These are phyloP conservation scores for Claviceps africana DNA, from an alignment of 2,329 filamentous ascomycete genomes.

Conservation along the genomic window DNA sequence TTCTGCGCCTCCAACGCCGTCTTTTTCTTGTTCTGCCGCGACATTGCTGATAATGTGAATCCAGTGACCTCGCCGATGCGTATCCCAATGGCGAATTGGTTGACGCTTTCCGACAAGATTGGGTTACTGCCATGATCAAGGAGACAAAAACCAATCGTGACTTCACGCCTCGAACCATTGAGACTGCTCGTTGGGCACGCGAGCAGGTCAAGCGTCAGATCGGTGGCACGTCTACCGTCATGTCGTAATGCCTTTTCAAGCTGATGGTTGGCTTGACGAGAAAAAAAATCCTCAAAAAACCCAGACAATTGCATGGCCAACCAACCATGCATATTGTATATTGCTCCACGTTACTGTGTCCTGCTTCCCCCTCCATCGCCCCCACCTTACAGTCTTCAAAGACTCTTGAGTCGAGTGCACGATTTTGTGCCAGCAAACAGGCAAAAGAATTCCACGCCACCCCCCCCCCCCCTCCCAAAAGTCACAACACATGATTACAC, in stretches of 20 bases:
- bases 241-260: conserved; percentile 33
- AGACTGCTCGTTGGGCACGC: conserved; percentile 92
- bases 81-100: conserved; percentile 84
- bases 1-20: neutral
- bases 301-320: neutral
- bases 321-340: conserved; percentile 2
- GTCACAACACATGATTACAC: conserved; percentile 14
- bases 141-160: conserved; percentile 85
- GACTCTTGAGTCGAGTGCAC: neutral
- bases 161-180: conserved; percentile 69
- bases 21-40: neutral
- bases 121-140: conserved; percentile 79
- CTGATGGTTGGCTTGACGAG: neutral
- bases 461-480: neutral
- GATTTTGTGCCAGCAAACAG: neutral
- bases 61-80: conserved; percentile 79
- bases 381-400: neutral
- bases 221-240: conserved; percentile 35
- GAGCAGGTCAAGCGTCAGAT: conserved; percentile 94
- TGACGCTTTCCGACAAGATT: conserved; percentile 76
- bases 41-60: conserved; percentile 7
- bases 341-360: neutral
- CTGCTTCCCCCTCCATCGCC: neutral
- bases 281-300: neutral
- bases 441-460: conserved; percentile 4